Evolutionary conservation across 208 protist genomes (phyloP).

Genomic region (Leishmania turanica): DNA sequence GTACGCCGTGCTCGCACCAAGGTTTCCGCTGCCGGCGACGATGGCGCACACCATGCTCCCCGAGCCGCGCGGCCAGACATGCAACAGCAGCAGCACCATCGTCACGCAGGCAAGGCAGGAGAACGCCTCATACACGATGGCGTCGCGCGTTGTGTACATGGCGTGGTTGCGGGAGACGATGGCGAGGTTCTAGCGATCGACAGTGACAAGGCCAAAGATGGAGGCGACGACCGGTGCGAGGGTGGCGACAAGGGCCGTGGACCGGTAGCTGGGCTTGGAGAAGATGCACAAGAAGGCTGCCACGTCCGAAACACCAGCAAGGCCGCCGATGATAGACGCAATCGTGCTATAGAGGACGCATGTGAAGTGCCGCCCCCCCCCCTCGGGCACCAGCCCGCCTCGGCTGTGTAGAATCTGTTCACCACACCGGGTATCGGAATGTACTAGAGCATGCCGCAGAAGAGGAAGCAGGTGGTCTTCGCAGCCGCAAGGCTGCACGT

Average conservation of each 20-base stretch:
- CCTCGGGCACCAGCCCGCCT: conserved; percentile 23
- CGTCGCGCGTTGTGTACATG: conserved; percentile 73
- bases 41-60: conserved; percentile 77
- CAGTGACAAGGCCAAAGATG: conserved; percentile 71
- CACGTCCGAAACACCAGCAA: conserved; percentile 39
- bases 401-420: conserved; percentile 46
- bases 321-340: conserved; percentile 43
- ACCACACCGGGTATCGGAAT: conserved; percentile 42
- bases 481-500: conserved; percentile 36
- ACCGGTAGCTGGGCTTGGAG: conserved; percentile 46
- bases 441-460: conserved; percentile 45
- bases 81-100: conserved; percentile 65
- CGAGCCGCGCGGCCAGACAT: conserved; percentile 67
- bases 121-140: conserved; percentile 60
- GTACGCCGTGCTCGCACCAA: conserved; percentile 44
- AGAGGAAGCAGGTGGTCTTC: conserved; percentile 50
- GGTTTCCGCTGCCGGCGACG: conserved; percentile 66
- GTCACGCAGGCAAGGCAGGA: conserved; percentile 73
- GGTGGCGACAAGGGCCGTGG: conserved; percentile 51
- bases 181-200: conserved; percentile 62
- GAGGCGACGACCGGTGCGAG: conserved; percentile 41
- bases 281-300: conserved; percentile 47
- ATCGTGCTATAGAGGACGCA: conserved; percentile 54
- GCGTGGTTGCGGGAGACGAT: conserved; percentile 51
- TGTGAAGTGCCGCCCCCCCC: conserved; percentile 41